These are phyloP conservation scores for Glutinoglossum americanum DNA, from an alignment of 495 filamentous ascomycete genomes.

Conservation along the genomic window DNA sequence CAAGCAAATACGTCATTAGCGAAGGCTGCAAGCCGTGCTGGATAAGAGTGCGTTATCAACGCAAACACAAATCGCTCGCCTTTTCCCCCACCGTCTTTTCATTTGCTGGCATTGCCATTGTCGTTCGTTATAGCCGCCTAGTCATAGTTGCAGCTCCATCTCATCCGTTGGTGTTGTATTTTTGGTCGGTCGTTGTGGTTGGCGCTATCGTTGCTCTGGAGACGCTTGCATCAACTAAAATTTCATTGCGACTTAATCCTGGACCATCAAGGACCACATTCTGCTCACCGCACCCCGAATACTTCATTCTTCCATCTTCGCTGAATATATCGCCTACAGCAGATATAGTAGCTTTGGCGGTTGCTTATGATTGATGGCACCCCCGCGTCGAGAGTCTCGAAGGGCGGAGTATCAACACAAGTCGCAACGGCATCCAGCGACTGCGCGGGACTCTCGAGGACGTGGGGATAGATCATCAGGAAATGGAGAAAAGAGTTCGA, in stretches of 20 bases:
- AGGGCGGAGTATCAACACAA: background rate
- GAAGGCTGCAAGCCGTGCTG: no score
- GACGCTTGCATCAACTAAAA: background rate
- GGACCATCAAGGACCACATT: background rate
- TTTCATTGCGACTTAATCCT: background rate
- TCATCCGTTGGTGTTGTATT: background rate
- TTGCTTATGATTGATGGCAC: background rate
- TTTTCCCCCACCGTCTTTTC: background rate
- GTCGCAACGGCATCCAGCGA: background rate
- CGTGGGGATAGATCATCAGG: background rate
- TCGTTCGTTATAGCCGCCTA: background rate
- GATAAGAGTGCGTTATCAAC: background rate
- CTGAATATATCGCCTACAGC: background rate
- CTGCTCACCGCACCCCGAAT: background rate
- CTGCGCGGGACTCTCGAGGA: background rate
- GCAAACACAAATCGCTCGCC: background rate
- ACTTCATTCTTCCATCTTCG: background rate
- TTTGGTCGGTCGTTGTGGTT: background rate
- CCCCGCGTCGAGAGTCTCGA: background rate
- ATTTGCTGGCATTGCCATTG: background rate
- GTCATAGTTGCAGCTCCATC: background rate
- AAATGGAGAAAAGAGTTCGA: slow-evolving; percentile 5
- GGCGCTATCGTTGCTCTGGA: background rate
- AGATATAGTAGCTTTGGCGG: background rate
- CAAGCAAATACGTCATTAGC: background rate